A percentile compares a stretch with the other conserved stretches of the same genome.
Evolutionary conservation across 2,329 filamentous ascomycete genomes (phyloP).

Genomic region (Drechmeria coniospora): DNA sequence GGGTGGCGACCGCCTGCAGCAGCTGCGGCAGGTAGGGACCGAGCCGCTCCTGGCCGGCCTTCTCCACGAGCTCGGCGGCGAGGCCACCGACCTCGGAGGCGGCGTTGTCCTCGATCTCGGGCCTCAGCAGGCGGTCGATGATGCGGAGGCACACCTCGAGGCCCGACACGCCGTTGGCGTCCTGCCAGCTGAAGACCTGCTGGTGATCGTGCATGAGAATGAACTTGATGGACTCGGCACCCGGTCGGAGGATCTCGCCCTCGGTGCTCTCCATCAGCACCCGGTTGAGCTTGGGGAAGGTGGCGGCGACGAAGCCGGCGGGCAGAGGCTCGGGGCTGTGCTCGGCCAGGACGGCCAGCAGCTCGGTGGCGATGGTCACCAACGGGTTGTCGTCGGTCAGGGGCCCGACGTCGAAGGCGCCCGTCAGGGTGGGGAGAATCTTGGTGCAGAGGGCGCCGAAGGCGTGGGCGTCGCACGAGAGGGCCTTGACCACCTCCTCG

Average conservation of each 20-base stretch:
- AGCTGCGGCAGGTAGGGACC: slow-evolving; percentile 83
- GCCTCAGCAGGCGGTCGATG: slow-evolving; percentile 76
- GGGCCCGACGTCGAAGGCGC: slow-evolving; percentile 76
- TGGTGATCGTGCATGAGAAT: slow-evolving; percentile 81
- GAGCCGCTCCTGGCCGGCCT: slow-evolving; percentile 78
- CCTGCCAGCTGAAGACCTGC: slow-evolving; percentile 77
- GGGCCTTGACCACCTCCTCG: slow-evolving; percentile 63
- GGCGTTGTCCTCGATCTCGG: slow-evolving; percentile 76
- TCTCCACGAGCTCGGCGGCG: slow-evolving; percentile 88
- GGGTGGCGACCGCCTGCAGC: slow-evolving; percentile 72
- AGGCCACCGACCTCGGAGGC: slow-evolving; percentile 93
- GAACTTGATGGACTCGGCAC: slow-evolving; percentile 73
- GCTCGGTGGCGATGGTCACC: slow-evolving; percentile 73
- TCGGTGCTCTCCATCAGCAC: slow-evolving; percentile 74
- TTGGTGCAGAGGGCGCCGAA: slow-evolving; percentile 72
- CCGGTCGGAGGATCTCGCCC: slow-evolving; percentile 74
- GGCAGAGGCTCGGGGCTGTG: slow-evolving; percentile 76
- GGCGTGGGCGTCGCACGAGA: slow-evolving; percentile 45
- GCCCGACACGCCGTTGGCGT: slow-evolving; percentile 64
- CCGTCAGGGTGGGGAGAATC: slow-evolving; percentile 73
- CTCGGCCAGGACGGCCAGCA: slow-evolving; percentile 67
- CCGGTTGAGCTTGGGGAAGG: slow-evolving; percentile 74
- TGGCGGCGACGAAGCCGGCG: slow-evolving; percentile 66
- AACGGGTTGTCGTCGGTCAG: slow-evolving; percentile 74
- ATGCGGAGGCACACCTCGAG: slow-evolving; percentile 82